Evolutionary conservation across 2,329 filamentous ascomycete genomes (phyloP).

Genomic region (Rhinocladiella mackenziei): DNA sequence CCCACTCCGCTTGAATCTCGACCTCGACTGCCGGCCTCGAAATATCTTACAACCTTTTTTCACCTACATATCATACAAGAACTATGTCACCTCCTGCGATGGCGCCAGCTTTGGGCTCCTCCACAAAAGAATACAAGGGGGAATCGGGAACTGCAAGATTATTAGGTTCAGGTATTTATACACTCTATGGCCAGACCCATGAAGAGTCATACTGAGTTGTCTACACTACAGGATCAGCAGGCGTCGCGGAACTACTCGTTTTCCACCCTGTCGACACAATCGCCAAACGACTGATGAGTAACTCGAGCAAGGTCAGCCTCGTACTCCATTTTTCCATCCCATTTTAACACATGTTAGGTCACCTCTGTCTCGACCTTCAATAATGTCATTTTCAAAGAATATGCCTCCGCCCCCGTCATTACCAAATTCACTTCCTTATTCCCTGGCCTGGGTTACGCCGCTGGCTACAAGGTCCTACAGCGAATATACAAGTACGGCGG

Average conservation of each 20-base stretch:
- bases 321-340: neutral
- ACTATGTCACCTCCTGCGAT: constrained; percentile 27
- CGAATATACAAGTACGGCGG: constrained; percentile 98
- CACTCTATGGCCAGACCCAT: constrained; percentile 24
- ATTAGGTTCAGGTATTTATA: constrained; percentile 72
- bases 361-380: constrained; percentile 65
- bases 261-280: constrained; percentile 98
- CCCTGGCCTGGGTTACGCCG: constrained; percentile 93
- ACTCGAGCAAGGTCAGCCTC: constrained; percentile 66
- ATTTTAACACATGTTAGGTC: constrained; percentile 45
- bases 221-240: constrained; percentile 66
- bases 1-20: too few relatives aligned
- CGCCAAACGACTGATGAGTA: constrained; percentile 98
- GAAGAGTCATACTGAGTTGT: constrained; percentile 29
- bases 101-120: constrained; percentile 34
- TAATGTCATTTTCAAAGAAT: constrained; percentile 88
- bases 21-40: neutral
- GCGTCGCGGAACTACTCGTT: constrained; percentile 86
- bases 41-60: neutral
- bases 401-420: constrained; percentile 64
- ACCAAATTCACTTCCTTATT: constrained; percentile 93
- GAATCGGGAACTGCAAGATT: constrained; percentile 87
- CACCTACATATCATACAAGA: too few relatives aligned
- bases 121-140: constrained; percentile 65
- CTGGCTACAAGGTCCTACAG: constrained; percentile 96